Evolutionary conservation across 2,329 filamentous ascomycete genomes (phyloP), one percentile per base, ranked within the genome.

Genomic region (Nemania serpens): DNA sequence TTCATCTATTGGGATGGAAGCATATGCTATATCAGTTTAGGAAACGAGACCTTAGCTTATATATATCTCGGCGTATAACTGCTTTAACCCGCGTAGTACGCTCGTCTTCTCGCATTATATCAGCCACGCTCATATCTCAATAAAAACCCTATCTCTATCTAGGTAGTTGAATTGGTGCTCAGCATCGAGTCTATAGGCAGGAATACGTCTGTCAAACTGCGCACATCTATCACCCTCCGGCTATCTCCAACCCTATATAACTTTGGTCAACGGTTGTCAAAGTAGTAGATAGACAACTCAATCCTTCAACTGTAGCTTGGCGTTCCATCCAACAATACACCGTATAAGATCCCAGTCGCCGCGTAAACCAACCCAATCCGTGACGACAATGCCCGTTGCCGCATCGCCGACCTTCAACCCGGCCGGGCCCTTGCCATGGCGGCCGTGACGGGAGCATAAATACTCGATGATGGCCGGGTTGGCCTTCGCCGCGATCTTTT

Each of bases 281-380:
- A 29, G 25, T 29, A 29, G 25, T 7, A n/a, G 11, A 39, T 10
- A 39, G 4, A 3, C 11, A 39, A 39, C 20, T 56, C 77, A 79
- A 58, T 74, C 69, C 69, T 77, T 80, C 55, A 83, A 69, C 70
- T 86, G 81, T 62, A 88, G 70, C 64, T 81, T 89, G 22, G 89
- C 85, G 74, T 99, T 99, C 91, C 96, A 93, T 6, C 91, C 93
- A 6, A 98, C 88, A 69, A 97, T 89, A 75, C 91, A 91, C 65
- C 88, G 85, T 37, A 96, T 86, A 56, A 98, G 76, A 77, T 97
- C 93, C 94, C 94, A 99, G 76, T 98, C 90, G 0, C 89, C 93
- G 64, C 88, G 83, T 62, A 88, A 81, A 2, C 95, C 95, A 52
- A 97, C 93, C 91, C 91, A 97, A 76, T 99, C 95, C 63, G 90